A percentile compares a stretch with the other conserved stretches of the same genome.
phyloP scores from a whole-genome alignment of 345 rosid species.

The Acer negundo region DNA sequence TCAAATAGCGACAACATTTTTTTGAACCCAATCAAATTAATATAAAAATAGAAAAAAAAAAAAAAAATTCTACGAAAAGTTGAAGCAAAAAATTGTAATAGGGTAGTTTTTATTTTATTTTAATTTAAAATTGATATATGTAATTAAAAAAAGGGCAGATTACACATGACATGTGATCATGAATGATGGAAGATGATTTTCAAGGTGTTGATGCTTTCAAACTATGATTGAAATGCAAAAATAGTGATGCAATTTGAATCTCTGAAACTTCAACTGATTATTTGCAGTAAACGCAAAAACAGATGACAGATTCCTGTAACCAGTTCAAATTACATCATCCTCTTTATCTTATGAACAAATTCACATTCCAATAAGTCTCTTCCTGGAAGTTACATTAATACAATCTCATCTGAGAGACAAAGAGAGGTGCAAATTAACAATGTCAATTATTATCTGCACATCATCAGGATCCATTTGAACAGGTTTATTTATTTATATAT shows the following conservation, averaged over 20 bases:
- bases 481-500: not conserved
- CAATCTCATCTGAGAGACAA: conserved; percentile 5
- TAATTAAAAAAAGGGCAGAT: too few species aligned
- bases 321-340: conserved; percentile 9
- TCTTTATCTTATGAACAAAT: conserved; percentile 22
- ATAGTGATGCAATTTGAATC: not conserved
- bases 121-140: not conserved
- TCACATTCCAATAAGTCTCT: conserved; percentile 21
- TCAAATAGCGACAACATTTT: too few species aligned
- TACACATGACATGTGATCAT: not conserved
- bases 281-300: conserved; percentile 5
- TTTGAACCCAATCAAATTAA: too few species aligned
- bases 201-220: not conserved
- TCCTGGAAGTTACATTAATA: conserved; percentile 16
- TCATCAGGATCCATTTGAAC: not conserved
- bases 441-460: conserved; percentile 22
- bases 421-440: conserved; percentile 23
- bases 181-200: not conserved
- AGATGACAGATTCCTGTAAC: not conserved
- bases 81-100: too few species aligned
- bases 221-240: too few species aligned
- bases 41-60: too few species aligned
- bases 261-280: not conserved
- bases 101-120: too few species aligned
- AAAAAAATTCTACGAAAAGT: too few species aligned